Percentiles rank a stretch among this genome's conserved stretches.
phyloP scores from a whole-genome alignment of 345 rosid genomes.

The Sonneratia caseolaris region DNA sequence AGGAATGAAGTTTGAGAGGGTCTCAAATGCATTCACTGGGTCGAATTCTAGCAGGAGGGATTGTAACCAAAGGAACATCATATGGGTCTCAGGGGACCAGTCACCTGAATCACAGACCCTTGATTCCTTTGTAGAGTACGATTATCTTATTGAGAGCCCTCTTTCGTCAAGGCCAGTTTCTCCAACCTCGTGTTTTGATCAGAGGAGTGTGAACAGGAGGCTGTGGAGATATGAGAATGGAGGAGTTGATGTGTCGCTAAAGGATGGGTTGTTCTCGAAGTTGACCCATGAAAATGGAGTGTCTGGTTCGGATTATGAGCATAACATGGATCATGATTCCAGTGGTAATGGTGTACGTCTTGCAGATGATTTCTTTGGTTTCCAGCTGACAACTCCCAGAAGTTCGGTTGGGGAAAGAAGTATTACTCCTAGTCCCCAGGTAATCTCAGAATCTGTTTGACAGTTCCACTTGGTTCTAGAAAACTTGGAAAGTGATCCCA shows the following conservation, averaged over 20 bases:
- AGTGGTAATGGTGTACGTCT: slow-evolving; percentile 20
- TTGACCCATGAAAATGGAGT: slow-evolving; percentile 27
- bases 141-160: slow-evolving; percentile 51
- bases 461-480: background rate
- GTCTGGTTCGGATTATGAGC: slow-evolving; percentile 25
- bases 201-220: slow-evolving; percentile 56
- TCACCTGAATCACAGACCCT: slow-evolving; percentile 81
- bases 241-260: slow-evolving; percentile 57
- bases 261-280: slow-evolving; percentile 65
- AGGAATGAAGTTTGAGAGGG: slow-evolving; percentile 46
- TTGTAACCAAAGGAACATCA: slow-evolving; percentile 15
- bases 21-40: slow-evolving; percentile 49
- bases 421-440: slow-evolving; percentile 65
- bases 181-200: slow-evolving; percentile 27
- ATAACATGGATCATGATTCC: slow-evolving; percentile 19
- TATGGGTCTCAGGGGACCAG: slow-evolving; percentile 15
- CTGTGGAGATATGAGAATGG: slow-evolving; percentile 46
- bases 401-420: slow-evolving; percentile 25
- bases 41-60: slow-evolving; percentile 50
- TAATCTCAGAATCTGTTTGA: slow-evolving; percentile 12
- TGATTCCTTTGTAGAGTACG: slow-evolving; percentile 45
- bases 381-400: slow-evolving; percentile 35
- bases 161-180: slow-evolving; percentile 37
- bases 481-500: background rate
- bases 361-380: slow-evolving; percentile 42